phyloP scores from a whole-genome alignment of 441 rosid genomes.

The Populus tomentosa region DNA sequence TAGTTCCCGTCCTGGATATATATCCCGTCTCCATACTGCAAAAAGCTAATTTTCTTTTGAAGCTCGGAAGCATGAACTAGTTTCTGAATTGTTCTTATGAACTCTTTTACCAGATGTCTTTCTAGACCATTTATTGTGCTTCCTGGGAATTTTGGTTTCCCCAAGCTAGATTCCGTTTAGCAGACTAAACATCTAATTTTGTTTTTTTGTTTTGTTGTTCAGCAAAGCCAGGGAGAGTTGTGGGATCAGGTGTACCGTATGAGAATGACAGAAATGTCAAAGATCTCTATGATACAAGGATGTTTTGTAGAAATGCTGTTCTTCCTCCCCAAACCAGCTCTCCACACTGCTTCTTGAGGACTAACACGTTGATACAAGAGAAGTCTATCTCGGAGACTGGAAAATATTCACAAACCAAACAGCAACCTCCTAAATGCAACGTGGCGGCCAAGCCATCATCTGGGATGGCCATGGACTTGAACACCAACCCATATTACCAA shows the following conservation, averaged over 20 bases:
- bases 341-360: conserved; percentile 45
- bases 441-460: conserved; percentile 36
- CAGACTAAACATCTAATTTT: not conserved
- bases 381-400: conserved; percentile 26
- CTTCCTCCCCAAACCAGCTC: conserved; percentile 53
- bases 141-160: not conserved
- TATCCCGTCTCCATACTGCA: too few species aligned
- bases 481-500: conserved; percentile 57
- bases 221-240: conserved; percentile 85
- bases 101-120: not conserved
- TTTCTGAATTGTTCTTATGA: not conserved
- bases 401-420: conserved; percentile 24
- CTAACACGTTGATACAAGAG: conserved; percentile 36
- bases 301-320: conserved; percentile 39
- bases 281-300: conserved; percentile 44
- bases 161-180: not conserved
- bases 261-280: conserved; percentile 50
- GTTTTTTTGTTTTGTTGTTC: conserved; percentile 7
- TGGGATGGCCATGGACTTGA: conserved; percentile 40
- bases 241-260: conserved; percentile 55
- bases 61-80: too few species aligned
- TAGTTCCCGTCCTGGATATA: not conserved
- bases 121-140: not conserved
- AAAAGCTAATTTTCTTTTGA: not conserved
- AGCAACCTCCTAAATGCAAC: conserved; percentile 14